These are phyloP conservation scores for Thuja plicata DNA, from an alignment of 83 land plant species.

Conservation along the genomic window DNA sequence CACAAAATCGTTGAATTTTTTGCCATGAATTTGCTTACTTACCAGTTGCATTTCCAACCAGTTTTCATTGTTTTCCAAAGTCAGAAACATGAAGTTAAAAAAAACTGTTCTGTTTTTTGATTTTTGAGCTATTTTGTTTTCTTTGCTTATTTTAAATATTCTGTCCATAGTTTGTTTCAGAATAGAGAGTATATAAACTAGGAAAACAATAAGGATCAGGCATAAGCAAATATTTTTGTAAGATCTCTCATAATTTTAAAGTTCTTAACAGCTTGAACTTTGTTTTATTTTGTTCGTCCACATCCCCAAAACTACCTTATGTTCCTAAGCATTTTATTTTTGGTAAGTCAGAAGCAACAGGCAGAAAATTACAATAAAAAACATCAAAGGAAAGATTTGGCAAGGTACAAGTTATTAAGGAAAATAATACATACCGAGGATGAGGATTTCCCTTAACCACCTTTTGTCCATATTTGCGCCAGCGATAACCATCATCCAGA, in stretches of 20 bases:
- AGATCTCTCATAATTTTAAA: not conserved
- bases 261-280: not conserved
- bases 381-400: not conserved
- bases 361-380: not conserved
- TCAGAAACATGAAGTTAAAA: no score
- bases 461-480: slow-evolving; percentile 30
- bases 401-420: not conserved
- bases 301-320: not conserved
- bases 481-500: slow-evolving; percentile 40
- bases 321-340: not conserved
- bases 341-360: not conserved
- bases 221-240: not conserved
- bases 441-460: slow-evolving; percentile 44
- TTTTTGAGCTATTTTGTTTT: not conserved
- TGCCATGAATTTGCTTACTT: not conserved
- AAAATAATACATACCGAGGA: slow-evolving; percentile 30
- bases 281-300: not conserved
- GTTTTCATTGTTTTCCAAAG: not conserved
- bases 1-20: not conserved
- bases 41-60: not conserved
- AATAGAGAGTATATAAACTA: not conserved
- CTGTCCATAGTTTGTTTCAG: not conserved
- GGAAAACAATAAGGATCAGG: not conserved
- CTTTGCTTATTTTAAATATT: not conserved
- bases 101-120: not conserved